Base-by-base conservation (phyloP, 805 yeast genomes). In the Pichia ethanolica region DNA sequence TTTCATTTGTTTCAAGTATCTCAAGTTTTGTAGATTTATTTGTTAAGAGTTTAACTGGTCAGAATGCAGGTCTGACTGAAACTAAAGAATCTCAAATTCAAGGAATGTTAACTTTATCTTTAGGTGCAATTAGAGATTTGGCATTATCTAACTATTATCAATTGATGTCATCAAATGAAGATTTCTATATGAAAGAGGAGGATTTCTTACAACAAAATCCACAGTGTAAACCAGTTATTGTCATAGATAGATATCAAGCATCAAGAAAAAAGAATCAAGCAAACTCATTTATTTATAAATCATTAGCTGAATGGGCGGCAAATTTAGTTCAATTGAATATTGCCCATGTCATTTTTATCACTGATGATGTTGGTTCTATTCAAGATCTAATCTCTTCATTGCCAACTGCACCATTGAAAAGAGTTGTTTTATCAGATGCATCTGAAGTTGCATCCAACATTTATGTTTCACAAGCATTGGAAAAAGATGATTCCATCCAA, bases 31-130 rank as follows among this genome's bases (percentile, higher is more conserved):
- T 88, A 43, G 99, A 93, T 67, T 72, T 93, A 59, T 88, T 83
- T 48, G 85, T 86, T 20, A 96, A 89, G 62, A 91, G 97, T 50
- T 64, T 91, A 39, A 89, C 96, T 0, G 99, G 98, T 1, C 97
- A 89, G 63, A 90, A 89, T 61, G 85, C 95, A 4, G 97, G 97
- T 1, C 71, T 90, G 44, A 79, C 90, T 33, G 97, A 90, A 62
- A 71, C 87, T 2, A 83, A 82, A 53, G 97, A 90, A 57, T 68
- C 84, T 0, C 96, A 88, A 62, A 77, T 86, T 53, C 84, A 86
- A 65, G 82, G 83, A 57, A 89, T 90, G 79, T 72, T 90, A 44
- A 77, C 82, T 45, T 75, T 87, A 42, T 75, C 91, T 0, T 70
- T 82, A 36, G 80, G 78, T 55, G 90, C 96, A 0, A 73, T 93